These are phyloP conservation scores for Pugionium dolabratum DNA, from an alignment of 345 rosid species.

Conservation along the genomic window DNA sequence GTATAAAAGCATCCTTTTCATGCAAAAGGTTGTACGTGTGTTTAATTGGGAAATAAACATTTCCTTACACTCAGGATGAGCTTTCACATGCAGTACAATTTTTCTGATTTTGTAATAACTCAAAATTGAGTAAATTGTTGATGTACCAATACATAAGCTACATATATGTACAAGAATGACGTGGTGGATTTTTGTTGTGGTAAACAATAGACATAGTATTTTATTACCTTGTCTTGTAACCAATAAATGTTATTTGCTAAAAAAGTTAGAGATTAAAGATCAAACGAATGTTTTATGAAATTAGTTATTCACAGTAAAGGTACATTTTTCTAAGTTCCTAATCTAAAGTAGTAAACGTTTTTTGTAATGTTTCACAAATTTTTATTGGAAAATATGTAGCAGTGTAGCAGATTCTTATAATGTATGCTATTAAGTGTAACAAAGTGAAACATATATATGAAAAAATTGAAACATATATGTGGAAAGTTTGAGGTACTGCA, in stretches of 20 bases:
- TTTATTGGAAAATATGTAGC: no score
- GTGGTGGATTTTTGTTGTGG: not conserved
- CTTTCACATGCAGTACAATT: conserved; percentile 36
- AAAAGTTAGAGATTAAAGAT: not conserved
- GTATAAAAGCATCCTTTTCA: conserved; percentile 33
- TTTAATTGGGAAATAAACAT: conserved; percentile 19
- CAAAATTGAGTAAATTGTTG: not conserved
- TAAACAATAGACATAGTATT: not conserved
- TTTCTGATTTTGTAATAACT: conserved; percentile 11
- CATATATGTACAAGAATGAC: not conserved
- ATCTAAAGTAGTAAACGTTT: no score
- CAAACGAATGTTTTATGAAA: not conserved
- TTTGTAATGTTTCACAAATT: no score
- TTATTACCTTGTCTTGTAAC: conserved; percentile 3
- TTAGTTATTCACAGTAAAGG: not conserved
- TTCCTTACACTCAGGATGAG: conserved; percentile 24
- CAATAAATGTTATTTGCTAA: not conserved
- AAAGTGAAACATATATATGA: no score
- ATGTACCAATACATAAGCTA: no score
- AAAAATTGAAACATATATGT: no score
- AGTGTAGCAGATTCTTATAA: no score
- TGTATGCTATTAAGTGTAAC: no score
- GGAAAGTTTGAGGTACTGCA: no score
- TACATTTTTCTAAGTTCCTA: no score
- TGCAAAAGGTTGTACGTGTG: conserved; percentile 28